These are phyloP conservation scores for Curvularia hawaiiensis DNA, from an alignment of 2,329 filamentous ascomycete species.

Conservation along the genomic window DNA sequence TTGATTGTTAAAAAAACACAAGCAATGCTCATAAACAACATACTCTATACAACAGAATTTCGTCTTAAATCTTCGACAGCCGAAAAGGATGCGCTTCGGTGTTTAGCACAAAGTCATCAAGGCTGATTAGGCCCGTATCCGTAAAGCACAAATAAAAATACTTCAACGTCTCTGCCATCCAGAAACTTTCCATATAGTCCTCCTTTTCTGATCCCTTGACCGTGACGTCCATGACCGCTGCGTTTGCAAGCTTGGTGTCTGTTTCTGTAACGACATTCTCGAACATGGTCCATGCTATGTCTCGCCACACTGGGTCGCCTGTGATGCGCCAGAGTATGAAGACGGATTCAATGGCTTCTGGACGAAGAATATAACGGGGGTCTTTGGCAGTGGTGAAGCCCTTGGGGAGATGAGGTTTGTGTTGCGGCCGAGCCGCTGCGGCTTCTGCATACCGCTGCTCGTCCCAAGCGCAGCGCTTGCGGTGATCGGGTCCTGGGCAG, in stretches of 20 bases:
- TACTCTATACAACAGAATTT: not conserved
- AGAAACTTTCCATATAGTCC: slow-evolving; percentile 53
- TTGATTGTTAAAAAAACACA: not conserved
- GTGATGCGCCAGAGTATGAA: slow-evolving; percentile 66
- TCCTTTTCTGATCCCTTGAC: slow-evolving; percentile 25
- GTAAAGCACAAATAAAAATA: slow-evolving; percentile 58
- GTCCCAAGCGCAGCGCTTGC: slow-evolving; percentile 56
- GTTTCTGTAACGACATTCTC: slow-evolving; percentile 47
- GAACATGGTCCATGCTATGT: slow-evolving; percentile 57
- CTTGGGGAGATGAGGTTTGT: slow-evolving; percentile 48
- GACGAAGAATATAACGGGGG: slow-evolving; percentile 53
- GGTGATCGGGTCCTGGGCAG: slow-evolving; percentile 46
- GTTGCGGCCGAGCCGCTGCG: slow-evolving; percentile 21
- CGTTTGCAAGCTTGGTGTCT: slow-evolving; percentile 50
- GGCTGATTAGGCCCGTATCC: slow-evolving; percentile 49
- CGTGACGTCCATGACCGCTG: slow-evolving; percentile 52
- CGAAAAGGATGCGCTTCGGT: slow-evolving; percentile 58
- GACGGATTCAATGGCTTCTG: slow-evolving; percentile 65
- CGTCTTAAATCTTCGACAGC: slow-evolving; percentile 22
- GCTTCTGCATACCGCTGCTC: slow-evolving; percentile 41
- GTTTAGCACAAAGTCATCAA: slow-evolving; percentile 58
- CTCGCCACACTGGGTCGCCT: slow-evolving; percentile 53
- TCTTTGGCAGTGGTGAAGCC: slow-evolving; percentile 52
- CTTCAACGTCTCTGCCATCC: slow-evolving; percentile 57
- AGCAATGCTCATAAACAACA: slow-evolving; percentile 26